Base-by-base conservation (phyloP, 2,329 filamentous ascomycete species). In the Xylaria sp. region DNA sequence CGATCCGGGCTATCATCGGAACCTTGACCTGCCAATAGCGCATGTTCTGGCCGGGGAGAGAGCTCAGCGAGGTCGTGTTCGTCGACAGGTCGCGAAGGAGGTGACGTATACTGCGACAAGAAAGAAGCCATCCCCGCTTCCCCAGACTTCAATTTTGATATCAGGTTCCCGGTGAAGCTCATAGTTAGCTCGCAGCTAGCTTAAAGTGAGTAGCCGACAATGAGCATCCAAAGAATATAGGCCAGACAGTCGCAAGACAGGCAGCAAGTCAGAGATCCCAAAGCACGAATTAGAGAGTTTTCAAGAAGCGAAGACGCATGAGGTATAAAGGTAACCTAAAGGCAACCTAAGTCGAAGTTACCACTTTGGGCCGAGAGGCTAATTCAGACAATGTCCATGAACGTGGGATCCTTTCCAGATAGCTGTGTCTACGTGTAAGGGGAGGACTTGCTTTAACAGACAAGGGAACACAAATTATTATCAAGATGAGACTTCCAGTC, bases 51-150 rank as follows among this genome's bases (percentile, higher is more conserved):
- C 35, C 71, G 69, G 2, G 73, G 73, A 46, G 72, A 74, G 17
- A 75, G 66, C 35, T 74, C 72, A 50, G 66, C 64, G 28, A 75
- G 72, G 21, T 73, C 68, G 63, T 73, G 72, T 21, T 74, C 71
- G 50, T 71, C 65, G 15, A 66, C 63, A 19, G 54, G 56, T 23
- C 43, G 64, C 21, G 51, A 67, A 23, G 66, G 64, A 14, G 69
- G 63, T 5, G 69, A 70, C 14, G 52, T 67, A 56, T 67, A 67
- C 38, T 67, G 61, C 38, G 70, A 66, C 17, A 71, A 52, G 28
- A 69, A 51, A 63, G 66, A 66, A 54, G 67, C 64, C 70, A 70
- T 71, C 21, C 60, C 57, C 28, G 65, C 60, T 40, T 71, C 67
- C 28, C 67, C 65, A 33, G 72, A 59, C 19, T 71, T 65, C n/a